Evolutionary conservation across 2,329 filamentous ascomycete species (phyloP), one percentile per base, ranked within the genome.

Genomic region (Beauveria bassiana): DNA sequence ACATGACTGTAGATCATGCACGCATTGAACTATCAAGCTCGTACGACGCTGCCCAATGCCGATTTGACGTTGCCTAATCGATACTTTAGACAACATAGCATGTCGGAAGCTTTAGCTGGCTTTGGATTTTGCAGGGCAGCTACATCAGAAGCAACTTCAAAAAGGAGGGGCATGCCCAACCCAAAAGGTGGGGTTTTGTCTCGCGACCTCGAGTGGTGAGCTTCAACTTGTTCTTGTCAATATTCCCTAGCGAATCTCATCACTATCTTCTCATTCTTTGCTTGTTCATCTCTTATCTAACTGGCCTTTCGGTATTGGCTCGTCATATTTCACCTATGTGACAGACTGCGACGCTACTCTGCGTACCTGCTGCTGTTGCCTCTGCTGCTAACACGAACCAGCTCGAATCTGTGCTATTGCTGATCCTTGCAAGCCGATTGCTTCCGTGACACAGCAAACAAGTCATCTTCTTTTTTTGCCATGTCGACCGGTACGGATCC

Each of bases 401-500:
- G 16, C n/a, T 31, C 28, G n/a, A 40, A 40, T 43, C 31, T 14
- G 10, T 38, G 26, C 5, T 16, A 57, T 20, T 24, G 16, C 22
- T 20, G 14, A 26, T 40, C 43, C 8, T 16, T 40, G 3, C 18
- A 20, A 20, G n/a, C 34, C 24, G 38, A 12, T 24, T 6, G 24
- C 18, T 18, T 59, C 20, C 12, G 18, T 10, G 10, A 24, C 34
- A 7, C 22, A 8, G 18, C 5, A n/a, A 31, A 28, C 24, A n/a
- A 3, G 20, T n/a, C 16, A n/a, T 24, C 26, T 47, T n/a, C 5
- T 8, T 34, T 1, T 10, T 14, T 46, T 47, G 69, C 59, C 59
- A 75, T 75, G 74, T 72, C 47, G 6, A 16, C 42, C 10, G 38
- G 42, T 42, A 47, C 31, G 31, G 54, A 76, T 63, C 70, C 72